Base-by-base conservation (phyloP, 352 stramenopile genomes). In the Phytophthora crassamura region DNA sequence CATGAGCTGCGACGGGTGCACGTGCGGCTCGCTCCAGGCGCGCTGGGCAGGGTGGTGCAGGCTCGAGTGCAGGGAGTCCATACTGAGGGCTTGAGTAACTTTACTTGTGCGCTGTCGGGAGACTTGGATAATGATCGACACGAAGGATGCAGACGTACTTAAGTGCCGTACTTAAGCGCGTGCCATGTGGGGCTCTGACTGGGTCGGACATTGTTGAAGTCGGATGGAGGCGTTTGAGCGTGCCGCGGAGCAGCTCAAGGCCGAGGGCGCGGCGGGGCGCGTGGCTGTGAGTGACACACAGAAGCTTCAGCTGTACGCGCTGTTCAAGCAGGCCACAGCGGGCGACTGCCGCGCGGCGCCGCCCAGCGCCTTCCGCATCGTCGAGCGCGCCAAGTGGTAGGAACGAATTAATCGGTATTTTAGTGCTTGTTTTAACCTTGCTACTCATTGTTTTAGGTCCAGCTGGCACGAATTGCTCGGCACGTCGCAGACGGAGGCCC, bases 1-100 rank as follows among this genome's bases (percentile, higher is more conserved):
- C 58, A 97, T 82, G 68, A 97, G 84, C 78, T 97, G 89, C 59
- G 85, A 94, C 64, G 84, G 82, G 69, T 97, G 89, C 45, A 97
- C 67, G 60, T 94, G 86, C 48, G 87, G 86, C 82, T 97, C 89
- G 54, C 81, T 92, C 89, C 89, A 97, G 14, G 84, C 78, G 63
- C 89, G 84, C 59, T 94, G 80, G 40, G 84, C 85, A 6, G 83
- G 72, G 65, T 94, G 87, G 70, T 94, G 84, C 70, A 97, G 75
- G 38, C 84, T 88, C 15, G 87, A 88, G 74, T 97, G 89, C 51
- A 97, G 69, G 8, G 64, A 74, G 49, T 77, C 64, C 69, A 77
- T 12, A n/a, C 32, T 12, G 10, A 15, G 11, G 11, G 12, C 18
- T 28, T 39, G 25, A 25, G 16, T 16, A 42, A 20, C 32, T 43